Percentiles rank a stretch among this genome's conserved stretches.
Evolutionary conservation across 352 stramenopile genomes (phyloP).

Genomic region (Globisporangium paddicum): DNA sequence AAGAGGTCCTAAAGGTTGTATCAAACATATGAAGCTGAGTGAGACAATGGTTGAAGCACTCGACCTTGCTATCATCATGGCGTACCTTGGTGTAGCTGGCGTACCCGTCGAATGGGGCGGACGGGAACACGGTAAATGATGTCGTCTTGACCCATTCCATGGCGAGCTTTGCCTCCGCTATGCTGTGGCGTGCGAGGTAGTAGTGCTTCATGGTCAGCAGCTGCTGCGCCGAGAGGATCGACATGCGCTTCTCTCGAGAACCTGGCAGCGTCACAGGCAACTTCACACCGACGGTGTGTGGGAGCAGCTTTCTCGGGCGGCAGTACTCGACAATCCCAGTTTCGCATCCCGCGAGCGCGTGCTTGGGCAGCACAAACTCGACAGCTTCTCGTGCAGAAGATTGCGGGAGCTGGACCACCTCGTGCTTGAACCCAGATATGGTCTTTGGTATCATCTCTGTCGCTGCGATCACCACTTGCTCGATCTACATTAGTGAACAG

Average conservation of each 20-base stretch:
- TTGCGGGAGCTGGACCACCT: background rate
- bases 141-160: background rate
- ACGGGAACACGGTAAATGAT: background rate
- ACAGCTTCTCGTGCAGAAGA: background rate
- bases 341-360: conserved; percentile 10
- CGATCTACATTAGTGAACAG: background rate
- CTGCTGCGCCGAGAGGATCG: conserved; percentile 1
- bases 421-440: conserved; percentile 7
- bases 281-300: background rate
- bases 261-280: background rate
- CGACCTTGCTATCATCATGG: background rate
- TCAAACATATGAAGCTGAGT: background rate
- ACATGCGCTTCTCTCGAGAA: background rate
- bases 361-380: conserved; percentile 7
- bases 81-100: conserved; percentile 4
- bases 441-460: conserved; percentile 4
- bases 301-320: background rate
- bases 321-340: background rate
- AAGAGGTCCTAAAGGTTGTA: background rate
- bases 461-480: background rate
- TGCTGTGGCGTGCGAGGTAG: background rate
- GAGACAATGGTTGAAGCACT: background rate
- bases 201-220: conserved; percentile 4
- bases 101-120: conserved; percentile 6
- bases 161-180: background rate